Evolutionary conservation across 1,284 basidiomycete genomes (phyloP).

Genomic region (Spongiforma sp.): DNA sequence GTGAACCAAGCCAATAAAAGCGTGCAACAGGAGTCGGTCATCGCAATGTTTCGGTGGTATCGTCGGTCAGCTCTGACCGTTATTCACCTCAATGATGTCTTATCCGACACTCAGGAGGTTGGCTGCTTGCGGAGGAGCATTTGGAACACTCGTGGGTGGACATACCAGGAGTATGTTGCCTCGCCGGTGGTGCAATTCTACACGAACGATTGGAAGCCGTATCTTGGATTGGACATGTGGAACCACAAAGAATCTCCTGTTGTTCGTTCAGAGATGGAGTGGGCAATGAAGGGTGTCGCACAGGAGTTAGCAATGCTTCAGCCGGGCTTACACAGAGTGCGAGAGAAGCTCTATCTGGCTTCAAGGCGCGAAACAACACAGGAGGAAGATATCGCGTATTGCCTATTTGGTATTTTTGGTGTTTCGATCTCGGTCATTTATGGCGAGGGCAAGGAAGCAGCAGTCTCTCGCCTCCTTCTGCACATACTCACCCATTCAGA

Average conservation of each 20-base stretch:
- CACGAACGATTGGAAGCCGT: neutral
- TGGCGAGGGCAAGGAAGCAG: neutral
- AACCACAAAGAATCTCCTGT: neutral
- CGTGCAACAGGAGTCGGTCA: constrained; percentile 1
- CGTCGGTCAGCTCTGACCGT: neutral
- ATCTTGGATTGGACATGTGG: neutral
- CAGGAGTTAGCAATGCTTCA: neutral
- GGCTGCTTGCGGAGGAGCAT: neutral
- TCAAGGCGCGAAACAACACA: neutral
- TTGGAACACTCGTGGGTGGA: constrained; percentile 1
- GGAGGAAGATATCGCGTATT: constrained; percentile 1
- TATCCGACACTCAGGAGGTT: neutral
- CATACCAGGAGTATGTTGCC: neutral
- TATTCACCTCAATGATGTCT: neutral
- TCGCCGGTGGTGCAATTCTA: neutral
- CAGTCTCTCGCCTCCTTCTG: neutral
- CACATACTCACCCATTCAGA: neutral
- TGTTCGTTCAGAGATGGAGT: neutral
- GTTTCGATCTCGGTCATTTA: neutral
- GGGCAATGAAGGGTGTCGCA: neutral
- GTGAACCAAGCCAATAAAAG: neutral
- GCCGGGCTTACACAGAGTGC: neutral
- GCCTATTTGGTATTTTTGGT: neutral
- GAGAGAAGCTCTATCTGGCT: neutral
- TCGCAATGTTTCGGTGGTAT: constrained; percentile 1